A percentile compares a stretch with the other conserved stretches of the same genome.
phyloP scores from a whole-genome alignment of 176 grass and related monocot species.

The Puccinellia tenuiflora region DNA sequence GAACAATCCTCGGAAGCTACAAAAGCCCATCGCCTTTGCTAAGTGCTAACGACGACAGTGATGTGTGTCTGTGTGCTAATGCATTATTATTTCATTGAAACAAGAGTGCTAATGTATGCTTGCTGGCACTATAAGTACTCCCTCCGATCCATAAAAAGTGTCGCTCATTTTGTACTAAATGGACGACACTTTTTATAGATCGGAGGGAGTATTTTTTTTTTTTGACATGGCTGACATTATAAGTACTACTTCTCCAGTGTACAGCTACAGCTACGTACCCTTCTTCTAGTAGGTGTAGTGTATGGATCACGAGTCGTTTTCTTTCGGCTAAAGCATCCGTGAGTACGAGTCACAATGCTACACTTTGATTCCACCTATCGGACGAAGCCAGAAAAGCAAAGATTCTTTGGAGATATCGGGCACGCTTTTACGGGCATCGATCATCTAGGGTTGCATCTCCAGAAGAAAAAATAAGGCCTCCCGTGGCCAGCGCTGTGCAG shows the following conservation, averaged over 20 bases:
- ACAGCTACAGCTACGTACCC: too few species aligned
- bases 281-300: slow-evolving; percentile 27
- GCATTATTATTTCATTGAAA: neutral
- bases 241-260: too few species aligned
- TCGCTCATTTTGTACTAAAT: too few species aligned
- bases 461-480: neutral
- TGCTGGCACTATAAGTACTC: too few species aligned
- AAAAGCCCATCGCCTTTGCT: neutral
- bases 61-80: neutral
- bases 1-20: neutral
- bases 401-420: slow-evolving; percentile 31
- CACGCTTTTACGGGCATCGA: slow-evolving; percentile 9
- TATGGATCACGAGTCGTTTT: slow-evolving; percentile 21
- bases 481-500: neutral
- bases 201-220: too few species aligned
- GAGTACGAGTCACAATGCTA: neutral
- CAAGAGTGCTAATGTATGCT: too few species aligned
- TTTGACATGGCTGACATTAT: too few species aligned
- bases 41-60: neutral
- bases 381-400: neutral
- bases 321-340: slow-evolving; percentile 18
- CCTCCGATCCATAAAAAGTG: too few species aligned
- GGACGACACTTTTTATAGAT: too few species aligned
- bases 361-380: slow-evolving; percentile 19
- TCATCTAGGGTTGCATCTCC: slow-evolving; percentile 28